Conservation (phyloP, 805 yeast genomes). For the Isabelozyma pseudorhagii region DNA sequence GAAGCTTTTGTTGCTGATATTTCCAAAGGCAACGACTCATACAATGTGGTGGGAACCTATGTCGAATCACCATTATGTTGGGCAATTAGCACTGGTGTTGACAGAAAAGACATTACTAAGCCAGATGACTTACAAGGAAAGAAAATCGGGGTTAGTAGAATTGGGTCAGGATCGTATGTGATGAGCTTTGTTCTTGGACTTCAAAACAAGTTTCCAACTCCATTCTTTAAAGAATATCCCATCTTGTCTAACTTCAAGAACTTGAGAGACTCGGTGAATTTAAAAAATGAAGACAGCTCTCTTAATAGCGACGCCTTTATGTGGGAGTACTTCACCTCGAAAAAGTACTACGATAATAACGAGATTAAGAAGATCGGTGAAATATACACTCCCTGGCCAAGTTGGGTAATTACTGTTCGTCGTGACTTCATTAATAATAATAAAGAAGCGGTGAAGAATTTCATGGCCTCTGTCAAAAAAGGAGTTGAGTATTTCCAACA, state of each 20-base stretch:
- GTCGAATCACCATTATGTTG: slow-evolving; percentile 85
- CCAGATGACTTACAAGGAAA: slow-evolving; percentile 56
- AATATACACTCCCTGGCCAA: slow-evolving; percentile 95
- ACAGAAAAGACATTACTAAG: slow-evolving; percentile 52
- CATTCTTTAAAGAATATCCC: slow-evolving; percentile 52
- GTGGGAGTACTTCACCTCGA: slow-evolving; percentile 95
- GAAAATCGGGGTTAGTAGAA: slow-evolving; percentile 75
- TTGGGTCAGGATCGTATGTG: slow-evolving; percentile 89
- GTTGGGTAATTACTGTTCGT: slow-evolving; percentile 76
- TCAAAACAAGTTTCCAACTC: slow-evolving; percentile 50
- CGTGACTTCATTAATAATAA: slow-evolving; percentile 29
- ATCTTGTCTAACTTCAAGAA: slow-evolving; percentile 67
- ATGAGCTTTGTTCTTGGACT: slow-evolving; percentile 84
- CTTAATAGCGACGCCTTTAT: slow-evolving; percentile 75
- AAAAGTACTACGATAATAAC: slow-evolving; percentile 72
- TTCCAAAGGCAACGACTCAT: slow-evolving; percentile 64
- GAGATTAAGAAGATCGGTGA: slow-evolving; percentile 84
- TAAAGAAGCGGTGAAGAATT: slow-evolving; percentile 25
- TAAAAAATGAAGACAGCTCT: slow-evolving; percentile 28
- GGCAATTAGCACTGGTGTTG: slow-evolving; percentile 79
- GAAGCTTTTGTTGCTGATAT: slow-evolving; percentile 87
- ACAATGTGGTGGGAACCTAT: slow-evolving; percentile 74
- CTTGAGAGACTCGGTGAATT: slow-evolving; percentile 76
- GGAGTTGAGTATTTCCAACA: slow-evolving; percentile 67
- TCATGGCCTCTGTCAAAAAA: slow-evolving; percentile 53